These are phyloP conservation scores for Sphaerobolus stellatus DNA, from an alignment of 1,284 basidiomycete genomes.

Conservation along the genomic window DNA sequence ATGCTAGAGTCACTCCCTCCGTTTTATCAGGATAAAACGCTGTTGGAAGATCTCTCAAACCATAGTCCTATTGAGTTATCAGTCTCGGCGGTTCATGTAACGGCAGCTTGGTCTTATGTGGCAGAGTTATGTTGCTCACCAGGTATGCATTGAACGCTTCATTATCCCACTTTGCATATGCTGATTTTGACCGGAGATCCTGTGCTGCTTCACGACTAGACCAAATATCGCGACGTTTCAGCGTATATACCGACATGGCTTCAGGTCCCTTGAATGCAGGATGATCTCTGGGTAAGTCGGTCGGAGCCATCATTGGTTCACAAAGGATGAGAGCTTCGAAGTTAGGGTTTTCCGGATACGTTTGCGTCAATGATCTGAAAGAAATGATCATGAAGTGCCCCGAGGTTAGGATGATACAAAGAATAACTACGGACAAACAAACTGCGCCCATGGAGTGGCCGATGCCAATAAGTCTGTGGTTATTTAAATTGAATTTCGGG, in stretches of 20 bases:
- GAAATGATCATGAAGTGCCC: too few relatives aligned
- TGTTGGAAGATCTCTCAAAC: constrained; percentile 46
- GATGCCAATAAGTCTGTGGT: constrained; percentile 52
- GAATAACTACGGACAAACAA: constrained; percentile 44
- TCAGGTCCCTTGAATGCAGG: constrained; percentile 13
- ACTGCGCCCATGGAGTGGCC: constrained; percentile 66
- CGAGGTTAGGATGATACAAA: too few relatives aligned
- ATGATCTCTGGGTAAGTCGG: constrained; percentile 23
- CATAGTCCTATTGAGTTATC: constrained; percentile 44
- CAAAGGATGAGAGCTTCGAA: constrained; percentile 42
- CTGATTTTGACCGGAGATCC: constrained; percentile 34
- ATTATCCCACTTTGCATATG: constrained; percentile 51
- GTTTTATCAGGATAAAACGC: constrained; percentile 45
- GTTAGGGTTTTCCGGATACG: constrained; percentile 31
- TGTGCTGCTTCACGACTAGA: constrained; percentile 47
- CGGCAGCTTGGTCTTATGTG: neutral
- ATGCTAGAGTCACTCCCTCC: constrained; percentile 52
- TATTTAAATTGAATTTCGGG: constrained; percentile 43
- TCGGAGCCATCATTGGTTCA: constrained; percentile 40
- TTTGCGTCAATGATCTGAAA: constrained; percentile 29
- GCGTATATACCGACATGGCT: constrained; percentile 14
- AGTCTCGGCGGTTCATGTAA: too few relatives aligned
- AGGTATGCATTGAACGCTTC: constrained; percentile 45
- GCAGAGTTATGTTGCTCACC: constrained; percentile 28
- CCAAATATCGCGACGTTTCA: constrained; percentile 50